Percentiles rank a stretch among this genome's conserved stretches.
These are phyloP conservation scores for Haberlea rhodopensis DNA, from an alignment of 257 asterid species.

Conservation along the genomic window DNA sequence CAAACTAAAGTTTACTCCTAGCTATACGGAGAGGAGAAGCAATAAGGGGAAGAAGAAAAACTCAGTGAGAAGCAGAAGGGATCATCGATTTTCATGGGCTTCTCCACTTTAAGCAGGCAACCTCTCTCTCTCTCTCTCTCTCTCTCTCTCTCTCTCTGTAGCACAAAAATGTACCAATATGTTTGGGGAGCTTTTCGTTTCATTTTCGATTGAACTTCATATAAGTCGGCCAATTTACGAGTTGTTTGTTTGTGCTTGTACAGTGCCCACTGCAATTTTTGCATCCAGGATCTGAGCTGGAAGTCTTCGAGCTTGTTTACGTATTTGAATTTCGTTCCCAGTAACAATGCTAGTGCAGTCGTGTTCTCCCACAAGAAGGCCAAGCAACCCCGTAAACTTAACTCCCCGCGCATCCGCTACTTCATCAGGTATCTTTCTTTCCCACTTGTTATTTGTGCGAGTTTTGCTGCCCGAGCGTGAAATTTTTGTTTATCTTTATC, in stretches of 20 bases:
- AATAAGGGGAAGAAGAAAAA: conserved; percentile 31
- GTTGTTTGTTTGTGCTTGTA: conserved; percentile 1
- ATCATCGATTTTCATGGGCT: conserved; percentile 35
- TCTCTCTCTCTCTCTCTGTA: no score
- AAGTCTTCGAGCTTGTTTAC: conserved; percentile 53
- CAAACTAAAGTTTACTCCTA: no score
- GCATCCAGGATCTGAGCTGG: conserved; percentile 43
- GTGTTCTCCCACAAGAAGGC: conserved; percentile 24
- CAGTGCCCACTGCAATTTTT: conserved; percentile 41
- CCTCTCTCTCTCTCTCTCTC: conserved; percentile 12
- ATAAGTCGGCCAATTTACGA: conserved; percentile 9
- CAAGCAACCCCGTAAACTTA: conserved; percentile 30
- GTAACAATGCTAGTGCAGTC: conserved; percentile 25
- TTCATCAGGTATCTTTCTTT: conserved; percentile 45
- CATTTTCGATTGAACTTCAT: background rate
- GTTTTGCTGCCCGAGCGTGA: conserved; percentile 8
- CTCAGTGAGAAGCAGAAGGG: conserved; percentile 13
- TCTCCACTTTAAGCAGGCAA: conserved; percentile 47
- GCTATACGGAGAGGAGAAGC: background rate
- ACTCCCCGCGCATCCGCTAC: conserved; percentile 42
- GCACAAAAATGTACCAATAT: no score
- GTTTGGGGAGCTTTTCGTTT: background rate
- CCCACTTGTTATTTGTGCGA: conserved; percentile 7
- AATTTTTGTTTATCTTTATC: background rate
- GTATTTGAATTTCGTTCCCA: conserved; percentile 31